phyloP scores from a whole-genome alignment of 495 filamentous ascomycete genomes.

The Lichenothelia convexa region DNA sequence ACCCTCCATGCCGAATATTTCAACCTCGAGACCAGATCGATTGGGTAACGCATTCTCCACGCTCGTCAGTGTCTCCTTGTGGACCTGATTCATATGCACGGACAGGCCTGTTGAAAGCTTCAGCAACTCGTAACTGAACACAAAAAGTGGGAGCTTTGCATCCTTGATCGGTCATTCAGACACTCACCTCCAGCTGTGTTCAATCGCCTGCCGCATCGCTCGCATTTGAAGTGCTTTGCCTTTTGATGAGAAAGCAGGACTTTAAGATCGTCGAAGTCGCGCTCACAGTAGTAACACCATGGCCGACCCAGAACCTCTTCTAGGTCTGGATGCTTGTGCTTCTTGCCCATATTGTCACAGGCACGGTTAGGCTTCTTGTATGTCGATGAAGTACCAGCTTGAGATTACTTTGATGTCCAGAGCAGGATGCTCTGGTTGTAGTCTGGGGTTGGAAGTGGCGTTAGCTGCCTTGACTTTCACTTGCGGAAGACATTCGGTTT shows the following conservation, averaged over 20 bases:
- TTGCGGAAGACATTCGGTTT: no score
- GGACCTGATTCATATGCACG: slow-evolving; percentile 95
- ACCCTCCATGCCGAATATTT: slow-evolving; percentile 98
- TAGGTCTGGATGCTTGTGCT: slow-evolving; percentile 63
- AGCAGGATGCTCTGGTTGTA: not conserved
- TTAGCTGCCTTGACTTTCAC: no score
- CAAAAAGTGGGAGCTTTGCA: no score
- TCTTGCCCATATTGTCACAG: slow-evolving; percentile 49
- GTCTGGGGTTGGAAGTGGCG: not conserved
- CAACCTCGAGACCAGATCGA: slow-evolving; percentile 64
- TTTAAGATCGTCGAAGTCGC: slow-evolving; percentile 93
- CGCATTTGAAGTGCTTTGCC: slow-evolving; percentile 96
- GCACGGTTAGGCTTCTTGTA: not conserved
- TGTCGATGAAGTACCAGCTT: not conserved
- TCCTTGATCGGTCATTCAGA: not conserved
- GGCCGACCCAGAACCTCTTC: slow-evolving; percentile 75
- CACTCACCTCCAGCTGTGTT: slow-evolving; percentile 84
- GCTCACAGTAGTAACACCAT: slow-evolving; percentile 98
- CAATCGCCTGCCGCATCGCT: slow-evolving; percentile 65
- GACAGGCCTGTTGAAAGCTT: slow-evolving; percentile 46
- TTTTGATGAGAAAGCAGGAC: slow-evolving; percentile 94
- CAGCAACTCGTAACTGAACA: not conserved
- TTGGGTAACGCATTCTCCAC: slow-evolving; percentile 87
- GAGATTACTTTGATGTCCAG: not conserved
- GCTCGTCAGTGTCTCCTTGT: slow-evolving; percentile 70